Conservation (phyloP, 192 early-diverging fungal genomes). For the Coemansia nantahalensis region DNA sequence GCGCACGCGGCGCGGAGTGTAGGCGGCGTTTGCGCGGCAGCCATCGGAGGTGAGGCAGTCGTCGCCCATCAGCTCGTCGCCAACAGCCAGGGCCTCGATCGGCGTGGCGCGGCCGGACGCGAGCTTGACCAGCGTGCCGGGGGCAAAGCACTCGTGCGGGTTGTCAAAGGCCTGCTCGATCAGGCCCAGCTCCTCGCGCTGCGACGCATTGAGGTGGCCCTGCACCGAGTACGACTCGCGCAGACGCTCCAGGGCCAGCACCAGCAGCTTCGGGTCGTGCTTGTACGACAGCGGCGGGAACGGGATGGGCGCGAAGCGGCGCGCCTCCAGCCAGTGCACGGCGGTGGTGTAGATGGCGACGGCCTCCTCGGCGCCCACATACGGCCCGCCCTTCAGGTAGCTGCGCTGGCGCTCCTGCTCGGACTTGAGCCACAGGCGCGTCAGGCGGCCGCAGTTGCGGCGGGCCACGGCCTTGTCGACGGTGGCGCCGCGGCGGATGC, state of each 20-base stretch:
- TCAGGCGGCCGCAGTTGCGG: slow-evolving; percentile 97
- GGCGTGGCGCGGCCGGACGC: slow-evolving; percentile 16
- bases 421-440: slow-evolving; percentile 97
- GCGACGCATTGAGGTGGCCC: slow-evolving; percentile 90
- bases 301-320: slow-evolving; percentile 98
- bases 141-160: slow-evolving; percentile 66
- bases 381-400: slow-evolving; percentile 98
- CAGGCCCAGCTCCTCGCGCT: slow-evolving; percentile 96
- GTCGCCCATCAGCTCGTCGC: slow-evolving; percentile 33
- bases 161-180: slow-evolving; percentile 99
- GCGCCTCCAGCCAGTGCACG: slow-evolving; percentile 96
- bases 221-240: slow-evolving; percentile 96
- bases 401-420: slow-evolving; percentile 99
- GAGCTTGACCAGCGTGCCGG: slow-evolving; percentile 22
- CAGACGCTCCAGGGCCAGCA: slow-evolving; percentile 90
- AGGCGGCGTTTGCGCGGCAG: slow-evolving; percentile 7
- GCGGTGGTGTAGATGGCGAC: slow-evolving; percentile 97
- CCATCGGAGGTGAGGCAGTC: slow-evolving; percentile 17
- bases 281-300: slow-evolving; percentile 99
- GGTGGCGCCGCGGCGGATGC: slow-evolving; percentile 96
- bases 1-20: slow-evolving; percentile 22
- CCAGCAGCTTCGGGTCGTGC: slow-evolving; percentile 98
- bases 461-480: slow-evolving; percentile 99
- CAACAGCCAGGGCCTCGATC: slow-evolving; percentile 16
- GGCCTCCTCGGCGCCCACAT: slow-evolving; percentile 95